A percentile compares a stretch with the other conserved stretches of the same genome.
Conservation (phyloP, 306 rosid genomes). For the Quercus aquifolioides region DNA sequence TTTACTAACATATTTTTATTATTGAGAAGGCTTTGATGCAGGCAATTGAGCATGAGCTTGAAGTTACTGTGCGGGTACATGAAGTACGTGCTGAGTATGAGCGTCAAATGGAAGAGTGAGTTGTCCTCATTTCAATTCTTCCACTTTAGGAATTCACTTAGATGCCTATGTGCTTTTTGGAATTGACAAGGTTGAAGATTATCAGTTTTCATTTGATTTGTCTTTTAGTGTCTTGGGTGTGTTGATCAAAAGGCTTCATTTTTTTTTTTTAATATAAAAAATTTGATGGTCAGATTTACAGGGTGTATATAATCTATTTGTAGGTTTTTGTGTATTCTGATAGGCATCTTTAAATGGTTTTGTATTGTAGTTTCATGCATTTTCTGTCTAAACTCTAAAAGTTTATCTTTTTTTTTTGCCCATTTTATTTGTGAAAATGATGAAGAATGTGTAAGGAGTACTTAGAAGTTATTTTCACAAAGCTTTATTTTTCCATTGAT, state of each 20-base stretch:
- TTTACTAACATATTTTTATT: conserved; percentile 17
- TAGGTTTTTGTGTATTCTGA: background rate
- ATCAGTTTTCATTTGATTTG: background rate
- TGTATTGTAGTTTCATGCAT: background rate
- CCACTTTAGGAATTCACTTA: background rate
- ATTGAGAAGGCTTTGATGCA: conserved; percentile 77
- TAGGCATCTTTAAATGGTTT: background rate
- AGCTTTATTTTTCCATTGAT: no score
- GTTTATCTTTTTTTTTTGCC: background rate
- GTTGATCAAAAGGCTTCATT: background rate
- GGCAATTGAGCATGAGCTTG: conserved; percentile 88
- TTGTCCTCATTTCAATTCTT: background rate
- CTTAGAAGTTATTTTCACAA: no score
- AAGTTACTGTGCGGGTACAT: conserved; percentile 84
- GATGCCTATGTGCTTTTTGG: background rate
- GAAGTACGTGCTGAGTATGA: conserved; percentile 92
- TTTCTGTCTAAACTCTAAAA: background rate
- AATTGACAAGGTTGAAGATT: background rate
- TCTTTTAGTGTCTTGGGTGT: background rate
- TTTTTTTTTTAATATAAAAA: background rate
- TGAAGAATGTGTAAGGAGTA: background rate
- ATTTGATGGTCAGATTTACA: background rate
- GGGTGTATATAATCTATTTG: background rate
- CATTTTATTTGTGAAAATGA: background rate
- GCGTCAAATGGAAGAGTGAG: conserved; percentile 93